phyloP scores from a whole-genome alignment of 352 stramenopile genomes.

The Elongisporangium senticosum region DNA sequence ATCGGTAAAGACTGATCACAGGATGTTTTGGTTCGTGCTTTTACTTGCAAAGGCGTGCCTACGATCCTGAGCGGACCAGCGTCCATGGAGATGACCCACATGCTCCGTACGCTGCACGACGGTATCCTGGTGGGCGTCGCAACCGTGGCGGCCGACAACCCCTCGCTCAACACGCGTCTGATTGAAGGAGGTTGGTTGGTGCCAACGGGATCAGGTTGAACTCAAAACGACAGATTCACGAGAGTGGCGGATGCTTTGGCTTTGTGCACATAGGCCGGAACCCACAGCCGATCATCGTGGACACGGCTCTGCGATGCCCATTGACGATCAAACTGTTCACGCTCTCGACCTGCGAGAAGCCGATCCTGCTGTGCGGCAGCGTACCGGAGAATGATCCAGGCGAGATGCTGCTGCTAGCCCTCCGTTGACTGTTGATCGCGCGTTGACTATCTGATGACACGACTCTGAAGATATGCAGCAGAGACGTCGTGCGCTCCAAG shows the following conservation, averaged over 20 bases:
- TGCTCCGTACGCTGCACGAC: conserved; percentile 78
- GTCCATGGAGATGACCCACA: conserved; percentile 87
- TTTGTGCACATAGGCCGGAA: conserved; percentile 32
- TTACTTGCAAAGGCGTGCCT: conserved; percentile 32
- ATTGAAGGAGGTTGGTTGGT: conserved; percentile 25
- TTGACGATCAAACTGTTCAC: conserved; percentile 75
- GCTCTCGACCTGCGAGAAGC: conserved; percentile 53
- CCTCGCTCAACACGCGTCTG: conserved; percentile 75
- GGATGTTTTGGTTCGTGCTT: neutral
- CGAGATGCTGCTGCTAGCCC: conserved; percentile 1
- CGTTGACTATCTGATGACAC: neutral
- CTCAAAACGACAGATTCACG: neutral
- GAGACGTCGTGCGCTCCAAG: conserved; percentile 34
- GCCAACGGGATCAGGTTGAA: neutral
- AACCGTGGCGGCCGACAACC: conserved; percentile 83
- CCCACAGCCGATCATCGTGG: conserved; percentile 70
- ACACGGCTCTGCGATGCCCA: conserved; percentile 62
- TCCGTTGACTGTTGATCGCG: neutral
- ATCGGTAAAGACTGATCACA: neutral
- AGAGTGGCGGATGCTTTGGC: neutral
- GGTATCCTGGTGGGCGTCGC: conserved; percentile 86
- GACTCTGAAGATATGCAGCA: conserved; percentile 23
- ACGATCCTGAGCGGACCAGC: conserved; percentile 60
- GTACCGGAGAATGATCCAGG: conserved; percentile 15
- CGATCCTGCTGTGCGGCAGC: conserved; percentile 48